These are phyloP conservation scores for Linanthus parryae DNA, from an alignment of 148 eudicot species.

Conservation along the genomic window DNA sequence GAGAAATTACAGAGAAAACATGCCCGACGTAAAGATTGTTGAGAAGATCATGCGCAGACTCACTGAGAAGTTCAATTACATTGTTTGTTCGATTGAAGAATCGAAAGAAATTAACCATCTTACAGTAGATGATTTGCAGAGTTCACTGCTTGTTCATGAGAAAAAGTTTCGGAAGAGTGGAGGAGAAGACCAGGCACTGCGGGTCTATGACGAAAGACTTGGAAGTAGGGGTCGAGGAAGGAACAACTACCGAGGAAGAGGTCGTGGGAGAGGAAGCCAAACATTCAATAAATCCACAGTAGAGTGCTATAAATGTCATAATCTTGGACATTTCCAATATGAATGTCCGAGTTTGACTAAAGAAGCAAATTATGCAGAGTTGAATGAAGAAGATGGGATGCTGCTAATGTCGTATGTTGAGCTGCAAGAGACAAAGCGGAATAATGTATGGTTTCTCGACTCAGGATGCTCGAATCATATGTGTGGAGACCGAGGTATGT, in stretches of 20 bases:
- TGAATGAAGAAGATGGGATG: constrained; percentile 2
- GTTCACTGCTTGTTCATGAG: neutral
- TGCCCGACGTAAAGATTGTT: no score
- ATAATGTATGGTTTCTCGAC: neutral
- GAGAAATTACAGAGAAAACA: neutral
- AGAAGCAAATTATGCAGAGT: no score
- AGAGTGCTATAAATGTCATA: neutral
- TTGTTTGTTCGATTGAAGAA: neutral
- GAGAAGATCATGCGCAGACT: neutral
- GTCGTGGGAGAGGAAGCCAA: neutral
- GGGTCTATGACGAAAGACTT: neutral
- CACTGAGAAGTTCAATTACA: neutral
- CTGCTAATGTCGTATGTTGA: neutral
- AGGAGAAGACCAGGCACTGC: neutral
- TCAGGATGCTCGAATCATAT: neutral
- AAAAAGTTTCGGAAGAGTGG: neutral
- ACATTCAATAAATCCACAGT: neutral
- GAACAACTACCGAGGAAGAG: neutral
- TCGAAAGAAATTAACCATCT: neutral
- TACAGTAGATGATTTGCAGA: no score
- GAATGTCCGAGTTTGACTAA: no score
- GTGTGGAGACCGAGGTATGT: neutral
- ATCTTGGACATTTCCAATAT: no score
- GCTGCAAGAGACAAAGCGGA: neutral
- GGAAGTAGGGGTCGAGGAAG: neutral